Evolutionary conservation across 2,329 filamentous ascomycete genomes (phyloP), one percentile per base, ranked within the genome.

Genomic region (Scorias spongiosa): DNA sequence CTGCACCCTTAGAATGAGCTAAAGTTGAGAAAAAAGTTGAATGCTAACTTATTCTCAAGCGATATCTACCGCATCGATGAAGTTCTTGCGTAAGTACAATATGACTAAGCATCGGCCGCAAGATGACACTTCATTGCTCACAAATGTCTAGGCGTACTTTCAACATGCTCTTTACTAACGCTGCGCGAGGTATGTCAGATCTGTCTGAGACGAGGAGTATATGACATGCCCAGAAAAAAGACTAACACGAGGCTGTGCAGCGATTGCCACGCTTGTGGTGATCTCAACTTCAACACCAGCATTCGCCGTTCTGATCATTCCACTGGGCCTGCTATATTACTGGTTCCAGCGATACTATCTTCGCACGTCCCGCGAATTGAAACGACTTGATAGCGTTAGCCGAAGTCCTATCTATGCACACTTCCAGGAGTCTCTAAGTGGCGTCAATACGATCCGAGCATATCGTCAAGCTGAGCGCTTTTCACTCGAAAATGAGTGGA

Each of bases 281-380:
- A 93, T 98, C 53, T 84, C 84, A 11, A 71, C 80, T 38, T 70
- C 84, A 2, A 91, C 83, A 1, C 93, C 91, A 9, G 72, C 76
- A 7, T 96, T 98, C 60, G 63, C 87, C 42, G 68, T 80, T 10
- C 62, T 96, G 46, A 88, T 94, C 53, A 55, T 96, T 43, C 91
- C 91, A 2, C 70, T 98, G 42, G 75, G 75, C 44, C 74, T 76
- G 42, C 72, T 93, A 46, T 98, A 98, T 64, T 74, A 93, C 54
- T 93, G 80, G 66, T 93, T 96, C 55, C 91, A 98, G 64, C 80
- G 88, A 55, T 98, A 98, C 71, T 98, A 98, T 63, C 76, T 98
- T 41, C 78, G 88, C 49, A 95, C 91, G 11, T 98, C 91, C 46
- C 83, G 93, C 50, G 93, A 98, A 67, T 74, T 98, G 51, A 98